These are phyloP conservation scores for Sporothrix sp. DNA, from an alignment of 2,329 filamentous ascomycete species.

Conservation along the genomic window DNA sequence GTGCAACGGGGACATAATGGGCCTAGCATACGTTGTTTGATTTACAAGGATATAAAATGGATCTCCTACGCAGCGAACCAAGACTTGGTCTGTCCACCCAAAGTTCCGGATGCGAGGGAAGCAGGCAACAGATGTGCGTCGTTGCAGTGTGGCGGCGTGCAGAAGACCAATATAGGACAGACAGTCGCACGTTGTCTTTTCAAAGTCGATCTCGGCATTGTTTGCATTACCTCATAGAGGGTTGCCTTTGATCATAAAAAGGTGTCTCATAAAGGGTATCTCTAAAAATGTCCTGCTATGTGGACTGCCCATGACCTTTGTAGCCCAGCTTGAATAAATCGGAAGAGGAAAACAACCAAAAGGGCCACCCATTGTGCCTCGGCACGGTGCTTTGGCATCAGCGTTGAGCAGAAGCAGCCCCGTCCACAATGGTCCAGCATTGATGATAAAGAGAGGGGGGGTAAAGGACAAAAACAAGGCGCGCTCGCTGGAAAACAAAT, in stretches of 20 bases:
- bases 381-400: not conserved
- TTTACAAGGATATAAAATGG: not conserved
- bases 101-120: too few species aligned
- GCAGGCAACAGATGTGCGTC: too few species aligned
- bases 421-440: constrained; percentile 13
- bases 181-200: too few species aligned
- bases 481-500: constrained; percentile 5
- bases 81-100: too few species aligned
- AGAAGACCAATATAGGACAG: too few species aligned
- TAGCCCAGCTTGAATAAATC: not conserved
- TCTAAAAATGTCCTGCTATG: constrained; percentile 2
- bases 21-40: too few species aligned
- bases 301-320: not conserved
- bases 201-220: too few species aligned
- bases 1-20: too few species aligned
- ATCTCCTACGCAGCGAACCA: not conserved
- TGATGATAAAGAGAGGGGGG: not conserved
- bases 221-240: too few species aligned
- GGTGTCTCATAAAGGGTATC: constrained; percentile 8
- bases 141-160: too few species aligned
- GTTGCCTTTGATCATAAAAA: too few species aligned
- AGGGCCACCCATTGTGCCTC: not conserved
- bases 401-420: not conserved
- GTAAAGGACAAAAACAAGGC: not conserved
- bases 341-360: not conserved